phyloP scores from a whole-genome alignment of 768 basidiomycete species.

The Hypholoma fasciculare region DNA sequence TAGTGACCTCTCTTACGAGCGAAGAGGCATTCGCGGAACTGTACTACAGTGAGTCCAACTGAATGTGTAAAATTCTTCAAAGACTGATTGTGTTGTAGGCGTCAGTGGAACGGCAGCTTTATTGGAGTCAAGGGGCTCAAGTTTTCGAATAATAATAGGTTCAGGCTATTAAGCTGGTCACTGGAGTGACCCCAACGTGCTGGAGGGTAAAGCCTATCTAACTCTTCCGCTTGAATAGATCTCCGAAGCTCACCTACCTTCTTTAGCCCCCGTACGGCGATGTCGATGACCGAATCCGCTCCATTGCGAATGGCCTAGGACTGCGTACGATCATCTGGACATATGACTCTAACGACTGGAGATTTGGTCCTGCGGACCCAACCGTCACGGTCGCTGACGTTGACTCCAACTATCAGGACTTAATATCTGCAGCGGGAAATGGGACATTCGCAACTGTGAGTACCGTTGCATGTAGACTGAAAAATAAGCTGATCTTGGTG shows the following conservation, averaged over 20 bases:
- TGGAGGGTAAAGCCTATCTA: conserved; percentile 49
- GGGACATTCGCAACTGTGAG: not conserved
- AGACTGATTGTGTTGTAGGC: not conserved
- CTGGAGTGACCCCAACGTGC: conserved; percentile 57
- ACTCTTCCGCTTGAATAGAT: not conserved
- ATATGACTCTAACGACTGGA: conserved; percentile 1
- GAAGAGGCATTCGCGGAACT: conserved; percentile 75
- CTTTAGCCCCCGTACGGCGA: conserved; percentile 63
- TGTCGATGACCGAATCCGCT: conserved; percentile 74
- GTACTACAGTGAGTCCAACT: conserved; percentile 58
- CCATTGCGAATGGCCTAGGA: conserved; percentile 42
- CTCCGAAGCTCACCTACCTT: not conserved
- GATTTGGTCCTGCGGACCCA: not conserved
- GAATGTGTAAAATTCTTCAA: not conserved
- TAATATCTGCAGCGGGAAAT: not conserved
- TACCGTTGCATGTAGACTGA: not conserved
- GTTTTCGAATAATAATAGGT: conserved; percentile 31
- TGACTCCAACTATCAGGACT: not conserved
- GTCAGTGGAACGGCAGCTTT: conserved; percentile 16
- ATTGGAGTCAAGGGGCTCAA: not conserved
- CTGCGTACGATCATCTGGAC: not conserved
- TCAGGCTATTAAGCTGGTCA: conserved; percentile 52
- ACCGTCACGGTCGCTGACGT: not conserved
- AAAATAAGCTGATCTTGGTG: not conserved
- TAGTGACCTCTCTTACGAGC: conserved; percentile 62